phyloP scores from a whole-genome alignment of 371 early-diverging fungal genomes.

The Mucor velutinosus region DNA sequence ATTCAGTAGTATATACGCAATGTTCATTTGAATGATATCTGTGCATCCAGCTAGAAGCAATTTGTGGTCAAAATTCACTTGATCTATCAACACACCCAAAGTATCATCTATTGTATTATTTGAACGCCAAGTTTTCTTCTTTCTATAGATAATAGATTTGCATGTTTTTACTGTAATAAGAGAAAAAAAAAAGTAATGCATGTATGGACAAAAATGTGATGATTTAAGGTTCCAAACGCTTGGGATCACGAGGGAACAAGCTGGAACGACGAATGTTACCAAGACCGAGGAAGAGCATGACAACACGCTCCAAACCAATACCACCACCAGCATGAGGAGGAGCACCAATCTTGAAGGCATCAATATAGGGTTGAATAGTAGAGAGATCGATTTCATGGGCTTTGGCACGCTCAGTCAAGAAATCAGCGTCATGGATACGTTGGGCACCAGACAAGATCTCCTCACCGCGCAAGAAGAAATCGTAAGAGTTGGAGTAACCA shows the following conservation, averaged over 20 bases:
- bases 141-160: conserved; percentile 1
- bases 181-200: background rate
- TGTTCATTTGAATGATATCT: too few relatives aligned
- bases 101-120: background rate
- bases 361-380: conserved; percentile 93
- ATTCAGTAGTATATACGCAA: too few relatives aligned
- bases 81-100: background rate
- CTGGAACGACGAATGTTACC: conserved; percentile 97
- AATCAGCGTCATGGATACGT: conserved; percentile 94
- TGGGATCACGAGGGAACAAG: conserved; percentile 99
- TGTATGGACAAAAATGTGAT: background rate
- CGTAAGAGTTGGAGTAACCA: conserved; percentile 98
- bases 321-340: conserved; percentile 99
- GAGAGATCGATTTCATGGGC: conserved; percentile 83
- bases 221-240: conserved; percentile 91
- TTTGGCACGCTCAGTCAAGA: conserved; percentile 84
- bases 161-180: background rate
- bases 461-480: conserved; percentile 99
- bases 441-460: conserved; percentile 99
- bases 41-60: background rate
- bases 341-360: conserved; percentile 98
- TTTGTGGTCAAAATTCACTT: background rate
- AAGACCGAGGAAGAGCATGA: conserved; percentile 96
- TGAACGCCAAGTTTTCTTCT: background rate
- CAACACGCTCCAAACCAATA: conserved; percentile 97